A percentile compares a stretch with the other conserved stretches of the same genome.
phyloP scores from a whole-genome alignment of 1,284 basidiomycete species.

The Schizophyllum amplum region DNA sequence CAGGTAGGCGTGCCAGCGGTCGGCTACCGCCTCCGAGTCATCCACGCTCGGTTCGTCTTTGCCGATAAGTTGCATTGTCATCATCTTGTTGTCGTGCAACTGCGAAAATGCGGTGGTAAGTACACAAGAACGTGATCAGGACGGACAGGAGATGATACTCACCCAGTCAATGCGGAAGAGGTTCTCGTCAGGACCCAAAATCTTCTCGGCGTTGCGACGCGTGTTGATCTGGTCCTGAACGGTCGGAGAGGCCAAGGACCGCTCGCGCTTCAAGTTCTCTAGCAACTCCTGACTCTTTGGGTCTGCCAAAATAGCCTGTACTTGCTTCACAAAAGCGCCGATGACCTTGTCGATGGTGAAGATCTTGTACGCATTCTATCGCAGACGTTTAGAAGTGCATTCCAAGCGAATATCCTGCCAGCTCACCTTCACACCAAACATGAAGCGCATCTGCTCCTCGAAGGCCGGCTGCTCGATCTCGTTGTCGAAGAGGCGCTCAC shows the following conservation, averaged over 20 bases:
- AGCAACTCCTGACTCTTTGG: conserved; percentile 80
- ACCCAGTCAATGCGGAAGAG: conserved; percentile 93
- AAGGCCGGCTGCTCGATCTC: conserved; percentile 83
- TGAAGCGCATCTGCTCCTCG: conserved; percentile 85
- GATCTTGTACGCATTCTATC: conserved; percentile 69
- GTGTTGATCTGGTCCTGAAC: conserved; percentile 83
- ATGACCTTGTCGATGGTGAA: conserved; percentile 94
- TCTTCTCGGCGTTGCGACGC: conserved; percentile 75
- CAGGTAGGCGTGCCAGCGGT: conserved; percentile 87
- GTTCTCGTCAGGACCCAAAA: conserved; percentile 85
- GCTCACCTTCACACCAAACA: conserved; percentile 80
- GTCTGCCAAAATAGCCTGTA: conserved; percentile 76
- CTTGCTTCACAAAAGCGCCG: conserved; percentile 81
- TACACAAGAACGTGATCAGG: neutral
- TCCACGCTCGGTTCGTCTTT: conserved; percentile 87
- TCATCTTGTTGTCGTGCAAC: conserved; percentile 61
- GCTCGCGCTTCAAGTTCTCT: conserved; percentile 72
- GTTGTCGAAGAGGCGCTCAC: conserved; percentile 88
- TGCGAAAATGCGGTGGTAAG: conserved; percentile 21
- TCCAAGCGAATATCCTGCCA: neutral
- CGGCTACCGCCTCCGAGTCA: conserved; percentile 75
- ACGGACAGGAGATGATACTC: conserved; percentile 23
- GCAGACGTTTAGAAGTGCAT: neutral
- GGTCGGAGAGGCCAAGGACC: conserved; percentile 52
- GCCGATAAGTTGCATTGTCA: conserved; percentile 83